A percentile compares a stretch with the other conserved stretches of the same genome.
phyloP scores from a whole-genome alignment of 805 yeast genomes.

The Saccharomycopsis sp. region DNA sequence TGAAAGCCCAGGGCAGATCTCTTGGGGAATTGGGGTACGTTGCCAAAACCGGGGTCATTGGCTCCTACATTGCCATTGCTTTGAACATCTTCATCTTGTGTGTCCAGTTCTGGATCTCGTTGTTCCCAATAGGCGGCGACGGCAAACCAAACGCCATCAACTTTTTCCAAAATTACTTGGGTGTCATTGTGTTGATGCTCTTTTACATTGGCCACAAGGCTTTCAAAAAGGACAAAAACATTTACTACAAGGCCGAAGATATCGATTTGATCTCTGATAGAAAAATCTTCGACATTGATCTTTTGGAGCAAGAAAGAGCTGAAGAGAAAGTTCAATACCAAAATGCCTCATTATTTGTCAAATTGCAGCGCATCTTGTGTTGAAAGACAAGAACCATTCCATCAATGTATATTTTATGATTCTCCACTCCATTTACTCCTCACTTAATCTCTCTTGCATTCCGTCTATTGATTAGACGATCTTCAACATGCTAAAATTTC shows the following conservation, averaged over 20 bases:
- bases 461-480: too few species aligned
- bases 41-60: conserved; percentile 43
- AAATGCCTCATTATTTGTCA: too few species aligned
- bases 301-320: conserved; percentile 26
- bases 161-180: conserved; percentile 49
- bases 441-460: too few species aligned
- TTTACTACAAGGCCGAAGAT: conserved; percentile 31
- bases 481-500: too few species aligned
- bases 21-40: conserved; percentile 43
- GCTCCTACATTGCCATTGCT: conserved; percentile 42
- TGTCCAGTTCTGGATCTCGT: conserved; percentile 60
- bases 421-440: too few species aligned
- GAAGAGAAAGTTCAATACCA: conserved; percentile 56
- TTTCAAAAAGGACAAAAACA: conserved; percentile 31
- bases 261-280: conserved; percentile 40
- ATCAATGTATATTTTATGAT: too few species aligned
- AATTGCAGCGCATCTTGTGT: too few species aligned
- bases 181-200: conserved; percentile 34
- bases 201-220: conserved; percentile 46
- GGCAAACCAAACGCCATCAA: conserved; percentile 29
- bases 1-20: conserved; percentile 45
- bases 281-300: conserved; percentile 31
- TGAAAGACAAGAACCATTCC: too few species aligned
- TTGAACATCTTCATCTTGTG: conserved; percentile 42
- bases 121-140: conserved; percentile 40